These are phyloP conservation scores for Eruca vesicaria DNA, from an alignment of 441 rosid species.

Conservation along the genomic window DNA sequence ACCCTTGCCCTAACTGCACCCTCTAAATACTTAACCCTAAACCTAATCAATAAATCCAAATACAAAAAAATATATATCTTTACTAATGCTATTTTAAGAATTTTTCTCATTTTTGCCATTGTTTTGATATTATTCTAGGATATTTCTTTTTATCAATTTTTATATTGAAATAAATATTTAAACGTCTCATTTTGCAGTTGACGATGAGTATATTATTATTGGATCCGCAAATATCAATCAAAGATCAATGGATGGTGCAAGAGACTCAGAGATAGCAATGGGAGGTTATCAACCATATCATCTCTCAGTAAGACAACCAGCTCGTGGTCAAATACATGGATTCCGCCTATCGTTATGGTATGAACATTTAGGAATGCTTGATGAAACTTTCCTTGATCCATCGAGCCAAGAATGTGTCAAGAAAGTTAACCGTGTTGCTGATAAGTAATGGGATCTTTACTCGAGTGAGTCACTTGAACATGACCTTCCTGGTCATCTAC, in stretches of 20 bases:
- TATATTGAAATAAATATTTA: background rate
- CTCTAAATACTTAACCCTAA: background rate
- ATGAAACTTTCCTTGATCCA: conserved; percentile 75
- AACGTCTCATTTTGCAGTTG: conserved; percentile 50
- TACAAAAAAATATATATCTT: background rate
- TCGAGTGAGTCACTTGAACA: conserved; percentile 74
- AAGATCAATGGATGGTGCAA: conserved; percentile 94
- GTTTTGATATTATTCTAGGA: background rate
- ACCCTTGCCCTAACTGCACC: background rate
- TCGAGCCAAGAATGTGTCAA: conserved; percentile 62
- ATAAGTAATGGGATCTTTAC: conserved; percentile 90
- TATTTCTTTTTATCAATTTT: background rate
- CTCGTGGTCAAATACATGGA: conserved; percentile 96
- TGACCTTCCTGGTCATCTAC: conserved; percentile 93
- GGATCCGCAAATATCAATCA: conserved; percentile 98
- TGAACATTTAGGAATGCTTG: conserved; percentile 94
- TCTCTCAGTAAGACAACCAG: conserved; percentile 68
- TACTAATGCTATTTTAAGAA: background rate
- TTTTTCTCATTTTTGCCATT: background rate
- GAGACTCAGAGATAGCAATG: conserved; percentile 97
- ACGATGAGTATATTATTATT: conserved; percentile 85
- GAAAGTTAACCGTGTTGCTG: conserved; percentile 78
- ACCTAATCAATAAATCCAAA: background rate
- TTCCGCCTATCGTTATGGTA: conserved; percentile 96
- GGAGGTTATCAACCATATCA: conserved; percentile 89